Percentiles rank a stretch among this genome's conserved stretches.
phyloP scores from a whole-genome alignment of 2,329 filamentous ascomycete species.

The Colletotrichum gigasporum region DNA sequence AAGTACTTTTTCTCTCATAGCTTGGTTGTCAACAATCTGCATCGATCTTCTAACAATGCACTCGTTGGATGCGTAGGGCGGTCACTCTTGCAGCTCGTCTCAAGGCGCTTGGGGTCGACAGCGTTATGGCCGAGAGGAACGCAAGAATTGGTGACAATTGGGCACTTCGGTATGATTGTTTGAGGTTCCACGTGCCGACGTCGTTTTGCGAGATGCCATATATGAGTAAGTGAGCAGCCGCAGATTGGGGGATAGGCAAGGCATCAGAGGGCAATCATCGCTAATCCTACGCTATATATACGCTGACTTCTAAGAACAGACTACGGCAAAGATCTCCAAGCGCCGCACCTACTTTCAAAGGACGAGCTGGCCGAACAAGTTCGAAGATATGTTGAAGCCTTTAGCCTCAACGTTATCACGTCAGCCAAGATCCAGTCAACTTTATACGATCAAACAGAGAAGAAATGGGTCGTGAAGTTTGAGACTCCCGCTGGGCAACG shows the following conservation, averaged over 20 bases:
- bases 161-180: conserved; percentile 46
- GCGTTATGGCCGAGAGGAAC: conserved; percentile 47
- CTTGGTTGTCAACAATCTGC: neutral
- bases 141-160: conserved; percentile 48
- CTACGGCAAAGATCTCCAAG: neutral
- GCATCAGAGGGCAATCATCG: too few species aligned
- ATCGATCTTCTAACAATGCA: neutral
- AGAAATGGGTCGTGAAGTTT: conserved; percentile 39
- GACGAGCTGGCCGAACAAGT: conserved; percentile 39
- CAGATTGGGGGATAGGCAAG: too few species aligned
- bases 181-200: conserved; percentile 49
- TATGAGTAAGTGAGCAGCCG: conserved; percentile 39
- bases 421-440: conserved; percentile 40
- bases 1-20: too few species aligned
- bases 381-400: conserved; percentile 37
- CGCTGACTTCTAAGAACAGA: neutral
- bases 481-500: conserved; percentile 26
- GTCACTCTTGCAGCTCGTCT: conserved; percentile 45
- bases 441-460: conserved; percentile 33
- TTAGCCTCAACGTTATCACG: conserved; percentile 40
- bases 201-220: conserved; percentile 46
- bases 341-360: conserved; percentile 34
- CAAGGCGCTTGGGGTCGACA: conserved; percentile 47
- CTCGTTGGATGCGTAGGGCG: conserved; percentile 36
- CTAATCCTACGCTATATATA: too few species aligned